Evolutionary conservation across 352 stramenopile genomes (phyloP).

Genomic region (Phytopythium mirpurense): DNA sequence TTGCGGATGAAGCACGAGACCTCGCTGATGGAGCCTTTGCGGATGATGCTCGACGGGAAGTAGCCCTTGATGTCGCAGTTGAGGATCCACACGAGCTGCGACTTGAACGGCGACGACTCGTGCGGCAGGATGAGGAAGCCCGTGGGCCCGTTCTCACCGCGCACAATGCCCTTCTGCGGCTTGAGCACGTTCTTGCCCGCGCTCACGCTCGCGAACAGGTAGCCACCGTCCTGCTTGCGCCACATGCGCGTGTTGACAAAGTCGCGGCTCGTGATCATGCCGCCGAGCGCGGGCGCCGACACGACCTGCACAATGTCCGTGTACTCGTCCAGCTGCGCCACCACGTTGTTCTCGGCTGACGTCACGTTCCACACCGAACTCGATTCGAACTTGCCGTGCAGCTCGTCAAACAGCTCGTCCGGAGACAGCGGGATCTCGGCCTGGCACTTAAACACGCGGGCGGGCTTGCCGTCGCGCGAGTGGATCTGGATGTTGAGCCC

Average conservation of each 20-base stretch:
- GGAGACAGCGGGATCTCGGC: conserved; percentile 55
- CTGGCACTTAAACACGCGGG: conserved; percentile 74
- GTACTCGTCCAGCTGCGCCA: conserved; percentile 58
- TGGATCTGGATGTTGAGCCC: conserved; percentile 37
- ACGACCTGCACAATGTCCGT: conserved; percentile 72
- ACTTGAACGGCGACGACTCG: conserved; percentile 71
- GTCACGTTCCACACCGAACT: conserved; percentile 77
- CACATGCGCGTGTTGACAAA: conserved; percentile 78
- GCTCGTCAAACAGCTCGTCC: conserved; percentile 75
- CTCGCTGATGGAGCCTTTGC: conserved; percentile 76
- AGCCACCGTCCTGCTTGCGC: conserved; percentile 66
- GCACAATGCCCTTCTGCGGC: conserved; percentile 63
- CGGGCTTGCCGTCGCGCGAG: conserved; percentile 71
- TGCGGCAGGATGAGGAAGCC: conserved; percentile 74
- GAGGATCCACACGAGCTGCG: conserved; percentile 73
- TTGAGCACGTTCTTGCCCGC: conserved; percentile 72
- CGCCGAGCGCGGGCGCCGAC: conserved; percentile 55
- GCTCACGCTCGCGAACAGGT: conserved; percentile 57
- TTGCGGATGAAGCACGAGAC: conserved; percentile 78
- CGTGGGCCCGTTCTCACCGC: conserved; percentile 68
- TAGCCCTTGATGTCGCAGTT: conserved; percentile 87
- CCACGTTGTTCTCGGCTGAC: conserved; percentile 67
- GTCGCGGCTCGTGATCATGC: conserved; percentile 77
- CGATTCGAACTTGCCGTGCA: conserved; percentile 71
- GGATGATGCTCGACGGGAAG: conserved; percentile 72